A percentile compares a stretch with the other conserved stretches of the same genome.
phyloP scores from a whole-genome alignment of 2,329 filamentous ascomycete species.

The Blastomyces parvus region DNA sequence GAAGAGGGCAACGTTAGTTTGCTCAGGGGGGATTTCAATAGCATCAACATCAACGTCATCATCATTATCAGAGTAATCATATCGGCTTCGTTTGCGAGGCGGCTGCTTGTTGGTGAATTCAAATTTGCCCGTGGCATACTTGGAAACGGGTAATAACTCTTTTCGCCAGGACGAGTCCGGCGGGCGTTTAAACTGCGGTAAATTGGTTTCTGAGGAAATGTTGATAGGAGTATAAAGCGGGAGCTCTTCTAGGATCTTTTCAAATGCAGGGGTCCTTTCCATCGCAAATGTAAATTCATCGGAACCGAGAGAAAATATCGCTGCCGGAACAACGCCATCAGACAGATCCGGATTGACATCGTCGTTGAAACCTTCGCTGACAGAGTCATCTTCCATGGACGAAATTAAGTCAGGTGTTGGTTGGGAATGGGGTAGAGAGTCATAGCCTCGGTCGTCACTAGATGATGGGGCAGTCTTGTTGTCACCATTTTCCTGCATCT shows the following conservation, averaged over 20 bases:
- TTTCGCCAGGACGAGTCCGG: conserved; percentile 65
- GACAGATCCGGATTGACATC: conserved; percentile 37
- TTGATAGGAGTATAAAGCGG: conserved; percentile 62
- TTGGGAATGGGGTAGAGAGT: conserved; percentile 33
- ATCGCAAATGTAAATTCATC: conserved; percentile 75
- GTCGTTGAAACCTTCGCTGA: conserved; percentile 39
- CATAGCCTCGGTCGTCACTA: conserved; percentile 27
- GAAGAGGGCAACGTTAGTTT: conserved; percentile 75
- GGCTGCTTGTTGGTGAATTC: conserved; percentile 57
- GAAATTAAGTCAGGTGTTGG: conserved; percentile 59
- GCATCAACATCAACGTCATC: conserved; percentile 48
- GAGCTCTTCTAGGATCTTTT: conserved; percentile 69
- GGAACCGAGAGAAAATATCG: conserved; percentile 71
- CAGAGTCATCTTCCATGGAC: conserved; percentile 52
- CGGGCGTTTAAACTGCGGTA: conserved; percentile 49
- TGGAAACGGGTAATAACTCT: conserved; percentile 73
- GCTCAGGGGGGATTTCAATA: conserved; percentile 54
- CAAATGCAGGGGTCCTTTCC: conserved; percentile 61
- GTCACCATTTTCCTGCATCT: conserved; percentile 21
- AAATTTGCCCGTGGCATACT: conserved; percentile 74
- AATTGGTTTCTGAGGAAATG: conserved; percentile 49
- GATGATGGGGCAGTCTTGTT: conserved; percentile 23
- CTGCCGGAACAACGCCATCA: conserved; percentile 53
- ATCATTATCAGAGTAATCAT: conserved; percentile 63
- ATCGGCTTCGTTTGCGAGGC: conserved; percentile 70